Base-by-base conservation (phyloP, 2,329 filamentous ascomycete species). In the Bipolaris gigantea region DNA sequence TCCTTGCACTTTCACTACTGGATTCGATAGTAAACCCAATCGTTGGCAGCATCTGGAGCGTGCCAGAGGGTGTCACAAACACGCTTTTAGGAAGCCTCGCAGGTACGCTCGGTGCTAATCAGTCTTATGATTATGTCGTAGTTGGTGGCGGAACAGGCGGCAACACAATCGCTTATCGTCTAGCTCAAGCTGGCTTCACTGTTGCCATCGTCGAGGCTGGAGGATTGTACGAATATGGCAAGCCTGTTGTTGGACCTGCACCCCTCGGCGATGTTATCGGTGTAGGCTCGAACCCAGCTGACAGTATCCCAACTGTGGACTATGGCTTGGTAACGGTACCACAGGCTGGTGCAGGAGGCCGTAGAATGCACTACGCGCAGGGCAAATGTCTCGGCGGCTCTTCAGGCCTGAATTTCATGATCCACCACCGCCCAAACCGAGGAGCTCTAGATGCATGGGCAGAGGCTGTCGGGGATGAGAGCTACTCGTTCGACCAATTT, bases 91-190 rank as follows among this genome's bases (percentile, higher is more conserved):
- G 33, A 15, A 23, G n/a, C 5, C 19, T 49, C 19, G 16, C 33
- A 36, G 39, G 39, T 2, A 18, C 13, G n/a, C 21, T 36, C 13
- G 46, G 46, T 27, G 27, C 21, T 9, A 32, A 48, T 10, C n/a
- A 48, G 23, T 32, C 66, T 9, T 68, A 55, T 48, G 63, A 67
- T 36, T 64, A 69, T 46, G 52, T 69, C 16, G 57, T 69, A 18
- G 55, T 69, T 4, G 66, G 66, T 3, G 66, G 61, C 9, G 66
- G 66, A 11, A 62, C 46, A 6, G 60, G 60, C 0, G 65, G 66
- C 9, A 50, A 63, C 13, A 42, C 53, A 1, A 38, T 68, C 5
- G 66, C 64, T 6, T 45, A 41, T 15, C 60, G 66, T 2, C 47
- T 69, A 5, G 52, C 67, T 30, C 62, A 69, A 58, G 66, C 46